phyloP scores from a whole-genome alignment of 768 basidiomycete genomes.

The Boletus insuetus region DNA sequence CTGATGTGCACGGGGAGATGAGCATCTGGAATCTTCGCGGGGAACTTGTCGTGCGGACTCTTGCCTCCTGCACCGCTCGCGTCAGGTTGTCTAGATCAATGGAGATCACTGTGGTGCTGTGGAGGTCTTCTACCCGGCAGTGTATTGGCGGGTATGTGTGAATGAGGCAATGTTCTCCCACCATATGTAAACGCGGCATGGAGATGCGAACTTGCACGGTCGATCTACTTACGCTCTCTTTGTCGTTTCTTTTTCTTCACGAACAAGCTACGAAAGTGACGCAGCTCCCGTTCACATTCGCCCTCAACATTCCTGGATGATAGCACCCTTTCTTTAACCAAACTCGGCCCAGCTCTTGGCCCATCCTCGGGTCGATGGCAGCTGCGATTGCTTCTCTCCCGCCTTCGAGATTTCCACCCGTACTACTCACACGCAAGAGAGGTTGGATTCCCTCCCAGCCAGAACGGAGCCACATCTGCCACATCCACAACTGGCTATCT shows the following conservation, averaged over 20 bases:
- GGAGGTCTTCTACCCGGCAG: no score
- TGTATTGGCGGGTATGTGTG: no score
- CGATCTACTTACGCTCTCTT: background rate
- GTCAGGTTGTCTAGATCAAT: no score
- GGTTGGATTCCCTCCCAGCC: constrained; percentile 70
- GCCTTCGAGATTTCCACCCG: constrained; percentile 30
- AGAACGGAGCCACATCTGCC: constrained; percentile 52
- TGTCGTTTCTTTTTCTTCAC: constrained; percentile 1
- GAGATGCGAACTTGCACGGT: background rate
- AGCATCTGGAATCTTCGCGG: no score
- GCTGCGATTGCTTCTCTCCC: constrained; percentile 13
- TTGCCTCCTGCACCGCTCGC: no score
- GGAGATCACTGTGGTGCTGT: no score
- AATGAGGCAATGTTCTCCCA: constrained; percentile 10
- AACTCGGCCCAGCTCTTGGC: constrained; percentile 14
- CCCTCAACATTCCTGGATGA: constrained; percentile 59
- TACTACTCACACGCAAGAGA: constrained; percentile 52
- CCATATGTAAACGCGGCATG: background rate
- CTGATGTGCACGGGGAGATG: no score
- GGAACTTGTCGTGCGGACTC: no score
- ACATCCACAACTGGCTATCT: constrained; percentile 63
- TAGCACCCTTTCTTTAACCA: constrained; percentile 59
- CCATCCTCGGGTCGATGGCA: constrained; percentile 27
- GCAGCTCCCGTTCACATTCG: constrained; percentile 74
- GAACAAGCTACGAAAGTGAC: constrained; percentile 33